These are phyloP conservation scores for Ophiognomonia clavigignenti-juglandacearum DNA, from an alignment of 2,329 filamentous ascomycete species.

Conservation along the genomic window DNA sequence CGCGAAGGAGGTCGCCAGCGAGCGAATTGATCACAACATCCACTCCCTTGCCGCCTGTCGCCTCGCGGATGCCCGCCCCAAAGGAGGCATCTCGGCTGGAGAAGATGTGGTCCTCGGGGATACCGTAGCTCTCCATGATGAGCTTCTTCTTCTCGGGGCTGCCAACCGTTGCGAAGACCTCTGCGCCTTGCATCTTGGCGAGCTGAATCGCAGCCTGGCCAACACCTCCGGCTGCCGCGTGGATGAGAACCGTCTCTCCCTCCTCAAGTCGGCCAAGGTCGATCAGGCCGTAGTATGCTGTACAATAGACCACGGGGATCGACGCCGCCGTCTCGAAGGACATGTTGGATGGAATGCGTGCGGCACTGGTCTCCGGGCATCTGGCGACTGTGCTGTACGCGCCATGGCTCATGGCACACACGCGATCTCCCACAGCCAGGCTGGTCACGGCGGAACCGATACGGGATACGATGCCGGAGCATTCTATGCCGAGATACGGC, in stretches of 20 bases:
- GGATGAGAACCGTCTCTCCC: slow-evolving; percentile 22
- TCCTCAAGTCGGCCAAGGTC: slow-evolving; percentile 18
- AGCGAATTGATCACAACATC: slow-evolving; percentile 15
- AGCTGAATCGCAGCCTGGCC: slow-evolving; percentile 11
- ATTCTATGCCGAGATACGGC: slow-evolving; percentile 22
- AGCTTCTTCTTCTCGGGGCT: slow-evolving; percentile 24
- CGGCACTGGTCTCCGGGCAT: not conserved
- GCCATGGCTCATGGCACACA: not conserved
- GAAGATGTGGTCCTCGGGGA: slow-evolving; percentile 19
- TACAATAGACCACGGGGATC: slow-evolving; percentile 21
- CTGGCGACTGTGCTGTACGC: slow-evolving; percentile 4
- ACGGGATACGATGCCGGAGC: slow-evolving; percentile 21
- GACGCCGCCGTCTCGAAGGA: slow-evolving; percentile 15
- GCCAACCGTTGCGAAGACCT: slow-evolving; percentile 27
- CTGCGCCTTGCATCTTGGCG: slow-evolving; percentile 9
- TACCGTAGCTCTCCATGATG: slow-evolving; percentile 15
- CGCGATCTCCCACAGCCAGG: slow-evolving; percentile 16
- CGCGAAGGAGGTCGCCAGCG: slow-evolving; percentile 3
- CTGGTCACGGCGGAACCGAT: slow-evolving; percentile 6
- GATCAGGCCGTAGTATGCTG: slow-evolving; percentile 22
- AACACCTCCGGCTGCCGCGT: slow-evolving; percentile 18
- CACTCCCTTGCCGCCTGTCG: not conserved
- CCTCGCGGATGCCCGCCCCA: not conserved
- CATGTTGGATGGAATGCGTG: slow-evolving; percentile 13
- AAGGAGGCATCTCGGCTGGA: slow-evolving; percentile 5